Evolutionary conservation across 2,329 filamentous ascomycete species (phyloP).

Genomic region (Pseudogymnoascus sp.): DNA sequence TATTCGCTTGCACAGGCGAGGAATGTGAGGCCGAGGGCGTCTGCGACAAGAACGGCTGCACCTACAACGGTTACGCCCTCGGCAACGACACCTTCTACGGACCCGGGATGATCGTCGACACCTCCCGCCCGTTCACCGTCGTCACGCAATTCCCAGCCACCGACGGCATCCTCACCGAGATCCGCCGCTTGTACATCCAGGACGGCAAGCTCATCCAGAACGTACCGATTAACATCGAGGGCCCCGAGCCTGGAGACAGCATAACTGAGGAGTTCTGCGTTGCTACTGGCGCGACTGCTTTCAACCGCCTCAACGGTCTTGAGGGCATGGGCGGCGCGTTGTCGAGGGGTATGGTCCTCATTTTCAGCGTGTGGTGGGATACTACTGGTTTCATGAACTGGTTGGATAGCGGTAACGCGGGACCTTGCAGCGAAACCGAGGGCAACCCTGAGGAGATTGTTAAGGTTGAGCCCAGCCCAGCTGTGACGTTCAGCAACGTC

Average conservation of each 20-base stretch:
- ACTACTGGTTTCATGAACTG: constrained; percentile 45
- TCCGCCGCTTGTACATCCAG: constrained; percentile 41
- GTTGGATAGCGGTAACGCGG: constrained; percentile 43
- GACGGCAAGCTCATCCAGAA: constrained; percentile 31
- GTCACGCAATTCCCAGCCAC: constrained; percentile 39
- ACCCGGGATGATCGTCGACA: constrained; percentile 30
- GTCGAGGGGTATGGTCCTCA: constrained; percentile 41
- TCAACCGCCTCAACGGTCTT: constrained; percentile 30
- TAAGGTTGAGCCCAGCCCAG: constrained; percentile 38
- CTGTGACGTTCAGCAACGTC: constrained; percentile 47
- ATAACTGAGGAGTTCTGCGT: constrained; percentile 32
- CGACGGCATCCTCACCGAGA: constrained; percentile 35
- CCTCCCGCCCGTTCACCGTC: constrained; percentile 37
- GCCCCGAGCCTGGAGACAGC: constrained; percentile 30
- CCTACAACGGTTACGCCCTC: constrained; percentile 33
- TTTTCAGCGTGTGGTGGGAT: constrained; percentile 49
- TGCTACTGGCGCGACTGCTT: constrained; percentile 29
- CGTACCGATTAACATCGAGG: constrained; percentile 27
- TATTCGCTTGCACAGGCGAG: constrained; percentile 37
- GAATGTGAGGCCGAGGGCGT: constrained; percentile 34
- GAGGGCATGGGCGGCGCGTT: constrained; percentile 34
- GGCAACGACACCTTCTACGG: constrained; percentile 23
- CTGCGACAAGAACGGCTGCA: constrained; percentile 38
- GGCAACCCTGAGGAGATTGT: constrained; percentile 43
- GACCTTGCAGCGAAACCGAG: constrained; percentile 45